phyloP scores from a whole-genome alignment of 2,329 filamentous ascomycete species.

The Colletotrichum liaoningense region DNA sequence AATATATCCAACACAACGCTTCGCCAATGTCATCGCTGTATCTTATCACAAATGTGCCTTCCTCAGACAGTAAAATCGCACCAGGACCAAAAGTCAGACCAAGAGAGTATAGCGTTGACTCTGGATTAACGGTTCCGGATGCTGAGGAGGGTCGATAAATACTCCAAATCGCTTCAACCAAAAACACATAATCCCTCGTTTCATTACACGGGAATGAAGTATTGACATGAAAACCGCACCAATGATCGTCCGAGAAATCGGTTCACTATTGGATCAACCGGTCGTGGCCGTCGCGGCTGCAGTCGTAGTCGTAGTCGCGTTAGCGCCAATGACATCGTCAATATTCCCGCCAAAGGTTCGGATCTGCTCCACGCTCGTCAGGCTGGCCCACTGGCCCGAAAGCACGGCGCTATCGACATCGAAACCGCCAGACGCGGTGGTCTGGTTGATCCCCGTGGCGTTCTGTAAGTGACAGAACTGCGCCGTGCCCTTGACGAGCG shows the following conservation, averaged over 20 bases:
- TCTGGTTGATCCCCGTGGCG: slow-evolving; percentile 32
- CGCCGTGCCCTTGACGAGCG: slow-evolving; percentile 27
- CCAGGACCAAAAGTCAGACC: too few species aligned
- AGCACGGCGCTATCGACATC: slow-evolving; percentile 32
- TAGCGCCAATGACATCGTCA: slow-evolving; percentile 10
- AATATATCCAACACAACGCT: not conserved
- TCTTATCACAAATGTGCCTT: not conserved
- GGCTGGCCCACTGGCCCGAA: slow-evolving; percentile 12
- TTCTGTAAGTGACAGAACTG: slow-evolving; percentile 36
- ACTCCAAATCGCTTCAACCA: not conserved
- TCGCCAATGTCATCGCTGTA: not conserved
- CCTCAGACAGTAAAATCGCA: too few species aligned
- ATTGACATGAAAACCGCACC: too few species aligned
- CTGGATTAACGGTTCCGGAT: too few species aligned
- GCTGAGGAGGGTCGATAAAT: not conserved
- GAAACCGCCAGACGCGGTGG: slow-evolving; percentile 25
- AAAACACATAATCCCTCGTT: not conserved
- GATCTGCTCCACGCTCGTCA: slow-evolving; percentile 27
- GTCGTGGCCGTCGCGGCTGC: too few species aligned
- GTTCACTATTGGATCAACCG: not conserved
- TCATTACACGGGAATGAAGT: not conserved
- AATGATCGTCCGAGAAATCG: not conserved
- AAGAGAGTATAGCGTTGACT: too few species aligned
- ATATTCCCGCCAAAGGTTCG: slow-evolving; percentile 29
- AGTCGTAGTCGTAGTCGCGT: slow-evolving; percentile 16